Conservation (phyloP, 495 filamentous ascomycete species). For the Aspergillus sparsus region DNA sequence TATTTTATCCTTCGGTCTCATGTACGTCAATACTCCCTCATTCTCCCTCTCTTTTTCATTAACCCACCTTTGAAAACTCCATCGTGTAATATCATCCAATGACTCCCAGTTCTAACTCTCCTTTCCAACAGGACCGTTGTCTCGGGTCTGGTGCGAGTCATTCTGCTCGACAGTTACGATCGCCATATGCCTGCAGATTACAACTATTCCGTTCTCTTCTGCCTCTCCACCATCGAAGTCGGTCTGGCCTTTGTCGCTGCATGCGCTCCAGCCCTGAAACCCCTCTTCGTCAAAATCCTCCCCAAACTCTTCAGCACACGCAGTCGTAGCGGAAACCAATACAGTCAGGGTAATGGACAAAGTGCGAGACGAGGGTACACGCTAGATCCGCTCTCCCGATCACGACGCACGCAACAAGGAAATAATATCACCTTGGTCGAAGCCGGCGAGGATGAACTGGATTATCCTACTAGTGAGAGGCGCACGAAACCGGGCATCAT, state of each 20-base stretch:
- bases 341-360: slow-evolving; percentile 12
- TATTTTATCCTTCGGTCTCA: slow-evolving; percentile 37
- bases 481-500: slow-evolving; percentile 8
- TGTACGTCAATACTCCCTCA: slow-evolving; percentile 25
- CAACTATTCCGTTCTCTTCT: slow-evolving; percentile 44
- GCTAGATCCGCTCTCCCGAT: slow-evolving; percentile 6
- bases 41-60: background rate
- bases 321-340: slow-evolving; percentile 16
- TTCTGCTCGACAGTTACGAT: slow-evolving; percentile 23
- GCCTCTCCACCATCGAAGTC: slow-evolving; percentile 50
- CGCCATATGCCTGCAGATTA: slow-evolving; percentile 18
- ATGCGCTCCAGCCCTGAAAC: slow-evolving; percentile 30
- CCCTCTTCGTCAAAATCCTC: slow-evolving; percentile 18
- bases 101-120: background rate
- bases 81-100: background rate
- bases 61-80: background rate
- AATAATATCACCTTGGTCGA: background rate
- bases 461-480: background rate
- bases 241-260: slow-evolving; percentile 52
- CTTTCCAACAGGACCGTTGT: slow-evolving; percentile 43
- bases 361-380: slow-evolving; percentile 15
- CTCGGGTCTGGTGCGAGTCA: slow-evolving; percentile 28
- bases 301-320: slow-evolving; percentile 19
- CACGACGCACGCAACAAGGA: background rate
- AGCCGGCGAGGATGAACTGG: background rate